Conservation (phyloP, 2,329 filamentous ascomycete species). For the Alternaria brassicicola region DNA sequence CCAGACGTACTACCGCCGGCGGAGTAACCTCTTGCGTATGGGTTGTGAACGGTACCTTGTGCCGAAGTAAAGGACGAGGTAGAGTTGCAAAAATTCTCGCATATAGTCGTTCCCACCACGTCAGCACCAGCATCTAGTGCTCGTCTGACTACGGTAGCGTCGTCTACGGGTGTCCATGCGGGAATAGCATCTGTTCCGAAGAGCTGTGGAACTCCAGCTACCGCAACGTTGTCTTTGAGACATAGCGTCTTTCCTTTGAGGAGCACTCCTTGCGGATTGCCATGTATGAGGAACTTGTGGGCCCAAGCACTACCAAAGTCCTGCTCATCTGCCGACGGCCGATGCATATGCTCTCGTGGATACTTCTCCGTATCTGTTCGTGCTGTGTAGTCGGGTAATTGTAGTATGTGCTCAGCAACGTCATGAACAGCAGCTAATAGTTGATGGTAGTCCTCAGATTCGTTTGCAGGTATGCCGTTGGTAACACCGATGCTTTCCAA, state of each 20-base stretch:
- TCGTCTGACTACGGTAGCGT: constrained; percentile 61
- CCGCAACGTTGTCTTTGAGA: constrained; percentile 62
- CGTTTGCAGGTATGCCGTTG: constrained; percentile 39
- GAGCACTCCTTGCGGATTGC: constrained; percentile 22
- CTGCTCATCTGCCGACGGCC: constrained; percentile 40
- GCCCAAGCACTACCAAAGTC: constrained; percentile 59
- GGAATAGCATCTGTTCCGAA: constrained; percentile 58
- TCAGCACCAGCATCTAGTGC: constrained; percentile 58
- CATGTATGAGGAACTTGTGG: constrained; percentile 57
- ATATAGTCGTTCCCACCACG: constrained; percentile 59
- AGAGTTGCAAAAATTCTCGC: constrained; percentile 61
- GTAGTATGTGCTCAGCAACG: constrained; percentile 54
- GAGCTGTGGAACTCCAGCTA: constrained; percentile 61
- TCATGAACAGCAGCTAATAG: constrained; percentile 60
- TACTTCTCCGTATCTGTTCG: constrained; percentile 51
- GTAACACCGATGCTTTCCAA: constrained; percentile 31
- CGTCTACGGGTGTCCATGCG: constrained; percentile 58
- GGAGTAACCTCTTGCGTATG: constrained; percentile 53
- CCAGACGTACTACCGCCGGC: constrained; percentile 58
- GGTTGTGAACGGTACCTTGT: constrained; percentile 49
- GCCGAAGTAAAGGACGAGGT: constrained; percentile 57
- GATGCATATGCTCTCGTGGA: constrained; percentile 54
- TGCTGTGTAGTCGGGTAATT: constrained; percentile 57
- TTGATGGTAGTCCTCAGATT: constrained; percentile 55
- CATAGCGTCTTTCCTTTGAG: constrained; percentile 54